Evolutionary conservation across 2,329 filamentous ascomycete species (phyloP), one percentile per base, ranked within the genome.

Genomic region (Pseudocercospora macadamiae): DNA sequence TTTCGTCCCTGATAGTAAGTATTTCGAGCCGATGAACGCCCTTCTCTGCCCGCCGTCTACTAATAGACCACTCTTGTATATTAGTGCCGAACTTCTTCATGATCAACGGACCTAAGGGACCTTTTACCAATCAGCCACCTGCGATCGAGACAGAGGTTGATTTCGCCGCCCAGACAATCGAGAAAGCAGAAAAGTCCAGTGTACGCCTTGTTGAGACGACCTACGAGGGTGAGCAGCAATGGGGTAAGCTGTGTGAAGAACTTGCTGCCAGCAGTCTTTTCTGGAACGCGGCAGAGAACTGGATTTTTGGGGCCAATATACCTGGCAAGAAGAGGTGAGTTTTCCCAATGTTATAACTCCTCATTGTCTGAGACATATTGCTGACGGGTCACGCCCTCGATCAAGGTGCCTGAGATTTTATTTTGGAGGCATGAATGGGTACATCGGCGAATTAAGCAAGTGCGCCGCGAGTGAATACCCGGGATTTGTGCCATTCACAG

Each of bases 61-160:
- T 12, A 25, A 9, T 21, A 25, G 7, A 47, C 42, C 1, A 14
- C 14, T 28, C 4, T 3, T 78, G n/a, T 14, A 7, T 7, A 9
- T 14, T 14, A 47, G 42, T 47, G 57, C 78, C 79, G 1, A 79
- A 79, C 57, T 63, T 80, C 34, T 74, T 80, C 56, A 73, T 76
- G 64, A 63, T 77, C 16, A 62, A 63, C 10, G 76, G 76, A 0
- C 76, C 76, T 0, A 65, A 76, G 25, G 74, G 75, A 21, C 72
- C 76, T 9, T 77, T 77, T 42, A 69, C 71, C 0, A 78, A 77
- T 57, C 62, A 72, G 1, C 74, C 73, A n/a, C 68, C 63, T 2
- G 67, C 69, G 1, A 70, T 76, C 34, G 74, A 76, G 58, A 57
- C 63, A 19, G 63, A 74, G 16, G 73, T 74, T 3, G 69, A 75